Evolutionary conservation across 2,329 filamentous ascomycete genomes (phyloP).

Genomic region (Parafenestella ontariensis): DNA sequence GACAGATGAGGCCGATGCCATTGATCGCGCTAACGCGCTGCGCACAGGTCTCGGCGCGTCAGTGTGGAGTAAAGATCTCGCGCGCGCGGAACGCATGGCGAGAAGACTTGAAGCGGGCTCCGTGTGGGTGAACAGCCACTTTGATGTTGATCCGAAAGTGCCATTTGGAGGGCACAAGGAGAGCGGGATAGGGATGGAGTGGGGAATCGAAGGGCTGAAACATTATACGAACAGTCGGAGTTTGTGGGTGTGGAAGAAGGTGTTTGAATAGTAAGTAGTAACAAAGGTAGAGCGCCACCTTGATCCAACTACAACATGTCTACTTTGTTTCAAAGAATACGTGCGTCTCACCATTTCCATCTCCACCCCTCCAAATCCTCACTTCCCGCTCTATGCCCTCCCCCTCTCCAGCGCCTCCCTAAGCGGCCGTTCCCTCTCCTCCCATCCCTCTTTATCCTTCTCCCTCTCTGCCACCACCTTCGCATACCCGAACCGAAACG

Average conservation of each 20-base stretch:
- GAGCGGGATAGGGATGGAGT: slow-evolving; percentile 77
- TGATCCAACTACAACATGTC: too few relatives aligned
- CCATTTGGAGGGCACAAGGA: slow-evolving; percentile 78
- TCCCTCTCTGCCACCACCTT: slow-evolving; percentile 41
- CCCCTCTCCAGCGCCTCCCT: slow-evolving; percentile 34
- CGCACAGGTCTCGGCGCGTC: slow-evolving; percentile 60
- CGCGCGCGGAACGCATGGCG: slow-evolving; percentile 55
- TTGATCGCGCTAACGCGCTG: slow-evolving; percentile 55
- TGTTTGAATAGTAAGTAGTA: slow-evolving; percentile 23
- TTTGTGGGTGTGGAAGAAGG: slow-evolving; percentile 29
- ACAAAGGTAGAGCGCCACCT: too few relatives aligned
- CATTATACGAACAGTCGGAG: slow-evolving; percentile 26
- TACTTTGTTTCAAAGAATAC: too few relatives aligned
- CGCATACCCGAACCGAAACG: slow-evolving; percentile 46
- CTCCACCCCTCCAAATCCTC: background rate
- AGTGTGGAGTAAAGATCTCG: slow-evolving; percentile 51
- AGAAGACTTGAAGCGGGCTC: slow-evolving; percentile 57
- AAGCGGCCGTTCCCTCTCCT: slow-evolving; percentile 49
- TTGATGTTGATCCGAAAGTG: slow-evolving; percentile 43
- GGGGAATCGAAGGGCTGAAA: slow-evolving; percentile 46
- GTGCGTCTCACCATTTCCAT: too few relatives aligned
- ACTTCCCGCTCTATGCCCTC: too few relatives aligned
- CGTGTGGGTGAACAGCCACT: slow-evolving; percentile 58
- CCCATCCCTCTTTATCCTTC: slow-evolving; percentile 52
- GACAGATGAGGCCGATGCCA: slow-evolving; percentile 60